Percentiles rank a stretch among this genome's conserved stretches.
Conservation (phyloP, 305 asterid species). For the Solanum hybrid region DNA sequence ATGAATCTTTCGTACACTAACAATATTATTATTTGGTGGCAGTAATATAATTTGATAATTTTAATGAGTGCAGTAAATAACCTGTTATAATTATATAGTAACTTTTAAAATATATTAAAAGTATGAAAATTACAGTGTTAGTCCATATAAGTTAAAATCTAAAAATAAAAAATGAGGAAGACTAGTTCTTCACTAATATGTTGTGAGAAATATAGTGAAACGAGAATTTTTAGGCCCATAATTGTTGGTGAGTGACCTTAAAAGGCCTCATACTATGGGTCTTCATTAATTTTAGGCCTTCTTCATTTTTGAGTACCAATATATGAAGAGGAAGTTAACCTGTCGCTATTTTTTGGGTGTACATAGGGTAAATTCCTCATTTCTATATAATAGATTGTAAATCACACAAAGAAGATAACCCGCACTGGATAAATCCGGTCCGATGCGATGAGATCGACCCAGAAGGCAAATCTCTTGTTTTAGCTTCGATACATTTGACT, state of each 20-base stretch:
- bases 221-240: not conserved
- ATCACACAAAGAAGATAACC: no score
- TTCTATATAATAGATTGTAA: no score
- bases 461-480: no score
- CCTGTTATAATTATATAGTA: not conserved
- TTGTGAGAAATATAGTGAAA: not conserved
- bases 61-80: not conserved
- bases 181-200: not conserved
- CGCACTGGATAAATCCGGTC: no score
- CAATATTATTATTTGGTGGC: not conserved
- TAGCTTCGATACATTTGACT: not conserved
- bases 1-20: not conserved
- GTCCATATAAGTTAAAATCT: not conserved
- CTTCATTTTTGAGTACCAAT: not conserved
- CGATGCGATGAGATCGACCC: no score
- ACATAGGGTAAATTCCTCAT: no score
- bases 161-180: not conserved
- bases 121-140: not conserved
- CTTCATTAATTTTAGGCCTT: not conserved
- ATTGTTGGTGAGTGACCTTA: not conserved
- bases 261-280: not conserved
- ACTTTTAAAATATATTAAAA: not conserved
- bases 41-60: not conserved
- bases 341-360: no score
- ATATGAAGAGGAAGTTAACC: not conserved